Percentiles rank a stretch among this genome's conserved stretches.
phyloP scores from a whole-genome alignment of 2,329 filamentous ascomycete species.

The Colletotrichum karsti region DNA sequence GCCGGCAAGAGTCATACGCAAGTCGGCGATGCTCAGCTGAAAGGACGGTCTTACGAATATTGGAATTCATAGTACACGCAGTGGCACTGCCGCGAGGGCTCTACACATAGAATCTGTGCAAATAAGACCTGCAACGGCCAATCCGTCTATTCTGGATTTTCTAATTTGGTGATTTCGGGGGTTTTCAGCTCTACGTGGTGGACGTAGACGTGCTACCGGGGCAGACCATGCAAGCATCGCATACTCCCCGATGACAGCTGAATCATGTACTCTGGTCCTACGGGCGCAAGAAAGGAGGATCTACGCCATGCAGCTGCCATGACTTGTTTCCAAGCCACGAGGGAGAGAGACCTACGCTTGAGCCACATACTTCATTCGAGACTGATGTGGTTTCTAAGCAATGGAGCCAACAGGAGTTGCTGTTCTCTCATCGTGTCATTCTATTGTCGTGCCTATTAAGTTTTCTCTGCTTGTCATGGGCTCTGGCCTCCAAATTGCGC shows the following conservation, averaged over 20 bases:
- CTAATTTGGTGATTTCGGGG: no score
- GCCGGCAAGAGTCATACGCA: background rate
- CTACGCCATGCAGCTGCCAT: background rate
- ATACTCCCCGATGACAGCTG: background rate
- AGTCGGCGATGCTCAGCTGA: background rate
- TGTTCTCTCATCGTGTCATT: background rate
- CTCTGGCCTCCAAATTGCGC: conserved; percentile 23
- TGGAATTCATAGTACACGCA: no score
- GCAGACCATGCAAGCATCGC: background rate
- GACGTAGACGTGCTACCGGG: background rate
- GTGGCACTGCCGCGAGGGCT: no score
- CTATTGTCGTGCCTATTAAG: conserved; percentile 2
- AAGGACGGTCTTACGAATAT: no score
- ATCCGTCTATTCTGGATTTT: background rate
- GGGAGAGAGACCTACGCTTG: background rate
- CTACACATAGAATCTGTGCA: background rate
- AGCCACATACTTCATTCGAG: background rate
- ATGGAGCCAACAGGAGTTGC: background rate
- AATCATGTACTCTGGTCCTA: background rate
- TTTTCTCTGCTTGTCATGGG: conserved; percentile 31
- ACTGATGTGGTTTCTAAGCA: background rate
- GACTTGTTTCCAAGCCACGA: background rate
- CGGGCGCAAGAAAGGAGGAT: conserved; percentile 7
- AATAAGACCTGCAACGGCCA: background rate
- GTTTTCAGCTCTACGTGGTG: background rate